Conservation (phyloP, 2,329 filamentous ascomycete genomes). For the Fusarium sp. region DNA sequence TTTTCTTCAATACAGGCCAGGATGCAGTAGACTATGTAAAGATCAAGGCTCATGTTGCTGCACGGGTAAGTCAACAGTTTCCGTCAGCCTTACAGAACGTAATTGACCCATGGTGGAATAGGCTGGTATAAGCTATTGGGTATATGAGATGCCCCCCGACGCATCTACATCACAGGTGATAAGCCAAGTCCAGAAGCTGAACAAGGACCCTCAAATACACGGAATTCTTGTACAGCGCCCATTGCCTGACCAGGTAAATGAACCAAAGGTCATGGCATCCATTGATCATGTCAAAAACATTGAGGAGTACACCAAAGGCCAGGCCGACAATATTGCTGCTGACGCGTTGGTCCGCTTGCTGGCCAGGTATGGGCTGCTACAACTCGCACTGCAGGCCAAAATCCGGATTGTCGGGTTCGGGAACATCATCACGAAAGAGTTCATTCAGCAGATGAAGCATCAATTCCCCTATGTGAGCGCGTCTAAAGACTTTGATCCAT, state of each 20-base stretch:
- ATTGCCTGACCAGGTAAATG: background rate
- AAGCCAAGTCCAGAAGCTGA: background rate
- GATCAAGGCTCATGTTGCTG: conserved; percentile 3
- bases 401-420: background rate
- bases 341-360: background rate
- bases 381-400: background rate
- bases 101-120: background rate
- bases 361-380: background rate
- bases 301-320: background rate
- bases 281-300: background rate
- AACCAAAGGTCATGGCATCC: background rate
- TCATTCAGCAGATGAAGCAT: background rate
- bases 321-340: background rate
- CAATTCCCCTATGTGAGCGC: background rate
- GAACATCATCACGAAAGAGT: background rate
- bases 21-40: background rate
- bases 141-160: conserved; percentile 1
- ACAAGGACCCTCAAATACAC: background rate
- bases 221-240: conserved; percentile 4
- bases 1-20: background rate
- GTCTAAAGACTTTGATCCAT: background rate
- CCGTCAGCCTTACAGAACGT: no score
- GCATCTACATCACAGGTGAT: background rate
- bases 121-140: conserved; percentile 5
- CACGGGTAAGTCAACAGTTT: background rate